phyloP scores from a whole-genome alignment of 352 stramenopile species.

The Pythium biforme region DNA sequence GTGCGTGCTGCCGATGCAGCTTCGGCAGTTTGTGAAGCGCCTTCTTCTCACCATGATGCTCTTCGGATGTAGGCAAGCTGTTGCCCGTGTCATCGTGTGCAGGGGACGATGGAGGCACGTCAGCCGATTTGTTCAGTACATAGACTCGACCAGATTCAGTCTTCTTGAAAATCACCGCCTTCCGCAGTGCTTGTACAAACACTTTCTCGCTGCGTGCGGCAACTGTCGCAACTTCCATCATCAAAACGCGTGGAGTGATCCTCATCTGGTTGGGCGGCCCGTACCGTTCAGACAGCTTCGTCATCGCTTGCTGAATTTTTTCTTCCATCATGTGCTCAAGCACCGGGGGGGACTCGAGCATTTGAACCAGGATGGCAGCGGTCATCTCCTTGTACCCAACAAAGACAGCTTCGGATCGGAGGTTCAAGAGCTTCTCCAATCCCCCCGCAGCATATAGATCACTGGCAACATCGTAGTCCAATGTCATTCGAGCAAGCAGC shows the following conservation, averaged over 20 bases:
- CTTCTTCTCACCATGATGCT: conserved; percentile 22
- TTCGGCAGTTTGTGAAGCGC: conserved; percentile 54
- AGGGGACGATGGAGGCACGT: not conserved
- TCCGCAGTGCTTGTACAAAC: conserved; percentile 71
- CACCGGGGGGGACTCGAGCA: conserved; percentile 79
- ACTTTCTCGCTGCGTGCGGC: conserved; percentile 74
- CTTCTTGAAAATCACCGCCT: conserved; percentile 72
- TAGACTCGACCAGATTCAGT: conserved; percentile 81
- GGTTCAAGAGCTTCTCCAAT: conserved; percentile 57
- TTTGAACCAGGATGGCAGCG: conserved; percentile 61
- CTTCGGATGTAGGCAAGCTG: not conserved
- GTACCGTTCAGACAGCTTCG: conserved; percentile 72
- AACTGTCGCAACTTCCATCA: conserved; percentile 75
- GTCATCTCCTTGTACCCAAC: conserved; percentile 74
- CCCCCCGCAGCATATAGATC: conserved; percentile 53
- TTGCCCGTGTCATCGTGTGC: not conserved
- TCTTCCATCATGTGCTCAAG: conserved; percentile 87
- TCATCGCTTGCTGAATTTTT: conserved; percentile 74
- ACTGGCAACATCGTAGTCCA: conserved; percentile 72
- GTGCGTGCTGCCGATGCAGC: conserved; percentile 61
- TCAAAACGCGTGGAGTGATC: conserved; percentile 74
- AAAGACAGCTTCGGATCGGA: conserved; percentile 49
- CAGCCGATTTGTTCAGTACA: conserved; percentile 34
- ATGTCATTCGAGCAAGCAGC: conserved; percentile 59
- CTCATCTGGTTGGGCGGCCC: conserved; percentile 72